Conservation (phyloP, 352 stramenopile genomes). For the Elongisporangium senticosum region DNA sequence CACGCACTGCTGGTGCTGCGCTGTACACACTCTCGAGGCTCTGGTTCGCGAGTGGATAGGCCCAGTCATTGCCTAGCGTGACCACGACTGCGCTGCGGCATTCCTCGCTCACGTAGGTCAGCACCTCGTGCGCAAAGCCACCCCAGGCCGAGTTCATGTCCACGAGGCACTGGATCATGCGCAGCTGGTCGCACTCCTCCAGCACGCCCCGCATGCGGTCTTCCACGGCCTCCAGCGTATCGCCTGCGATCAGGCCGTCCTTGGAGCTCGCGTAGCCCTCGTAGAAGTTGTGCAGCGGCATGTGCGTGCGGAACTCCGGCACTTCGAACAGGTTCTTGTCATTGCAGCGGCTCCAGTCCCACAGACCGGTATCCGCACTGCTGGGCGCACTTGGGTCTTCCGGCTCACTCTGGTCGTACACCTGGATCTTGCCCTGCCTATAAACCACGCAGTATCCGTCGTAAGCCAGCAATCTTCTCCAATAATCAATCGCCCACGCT, state of each 20-base stretch:
- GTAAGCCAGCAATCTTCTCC: background rate
- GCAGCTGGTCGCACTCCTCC: slow-evolving; percentile 65
- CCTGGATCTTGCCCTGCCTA: slow-evolving; percentile 53
- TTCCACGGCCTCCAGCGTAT: slow-evolving; percentile 54
- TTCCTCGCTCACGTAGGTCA: slow-evolving; percentile 71
- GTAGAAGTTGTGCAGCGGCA: slow-evolving; percentile 82
- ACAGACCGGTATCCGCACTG: slow-evolving; percentile 25
- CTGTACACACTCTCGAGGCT: slow-evolving; percentile 36
- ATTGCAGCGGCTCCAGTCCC: slow-evolving; percentile 48
- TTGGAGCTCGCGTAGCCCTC: slow-evolving; percentile 41
- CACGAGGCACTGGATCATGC: slow-evolving; percentile 57
- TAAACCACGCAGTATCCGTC: background rate
- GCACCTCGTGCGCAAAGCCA: slow-evolving; percentile 59
- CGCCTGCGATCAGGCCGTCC: slow-evolving; percentile 44
- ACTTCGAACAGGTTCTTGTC: slow-evolving; percentile 67
- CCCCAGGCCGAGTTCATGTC: slow-evolving; percentile 82
- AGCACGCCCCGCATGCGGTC: slow-evolving; percentile 54
- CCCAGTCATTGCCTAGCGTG: slow-evolving; percentile 69
- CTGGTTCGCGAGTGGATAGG: slow-evolving; percentile 51
- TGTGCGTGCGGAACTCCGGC: slow-evolving; percentile 64
- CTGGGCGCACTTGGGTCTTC: slow-evolving; percentile 6
- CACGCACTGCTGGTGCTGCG: slow-evolving; percentile 23
- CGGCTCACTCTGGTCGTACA: slow-evolving; percentile 49
- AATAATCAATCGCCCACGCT: background rate
- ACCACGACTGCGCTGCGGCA: slow-evolving; percentile 48